phyloP scores from a whole-genome alignment of 768 basidiomycete species.

The Epithele typhae region DNA sequence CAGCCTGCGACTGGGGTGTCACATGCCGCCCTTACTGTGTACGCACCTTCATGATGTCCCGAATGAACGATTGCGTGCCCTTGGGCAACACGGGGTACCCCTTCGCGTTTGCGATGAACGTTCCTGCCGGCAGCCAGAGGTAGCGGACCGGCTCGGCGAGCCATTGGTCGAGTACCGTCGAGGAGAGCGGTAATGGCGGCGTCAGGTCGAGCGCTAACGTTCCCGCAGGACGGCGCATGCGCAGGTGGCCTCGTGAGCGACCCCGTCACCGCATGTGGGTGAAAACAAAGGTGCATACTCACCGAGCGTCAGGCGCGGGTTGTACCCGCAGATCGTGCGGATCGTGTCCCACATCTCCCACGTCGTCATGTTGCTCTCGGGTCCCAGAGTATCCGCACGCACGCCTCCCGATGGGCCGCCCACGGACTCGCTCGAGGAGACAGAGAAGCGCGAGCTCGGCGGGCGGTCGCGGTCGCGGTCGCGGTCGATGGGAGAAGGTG shows the following conservation, averaged over 20 bases:
- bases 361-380: constrained; percentile 37
- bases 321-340: constrained; percentile 84
- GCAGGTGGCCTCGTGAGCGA: too few species aligned
- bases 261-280: neutral
- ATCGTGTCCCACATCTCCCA: constrained; percentile 99
- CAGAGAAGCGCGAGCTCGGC: neutral
- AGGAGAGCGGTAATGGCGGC: constrained; percentile 76
- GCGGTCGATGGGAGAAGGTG: constrained; percentile 7
- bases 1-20: neutral
- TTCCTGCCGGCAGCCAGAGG: constrained; percentile 82
- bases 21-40: constrained; percentile 22
- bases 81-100: constrained; percentile 97
- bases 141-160: constrained; percentile 88
- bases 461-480: too few species aligned
- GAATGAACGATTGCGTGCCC: constrained; percentile 86
- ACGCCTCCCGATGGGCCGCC: neutral
- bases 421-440: neutral
- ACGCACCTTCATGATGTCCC: constrained; percentile 79
- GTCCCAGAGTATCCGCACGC: constrained; percentile 11
- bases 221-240: too few species aligned
- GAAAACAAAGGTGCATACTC: constrained; percentile 20
- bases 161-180: constrained; percentile 82
- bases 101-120: constrained; percentile 93
- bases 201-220: constrained; percentile 93
- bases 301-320: constrained; percentile 70